Percentiles rank a stretch among this genome's conserved stretches.
phyloP scores from a whole-genome alignment of 371 early-diverging fungal genomes.

The Smittium mucronatum region DNA sequence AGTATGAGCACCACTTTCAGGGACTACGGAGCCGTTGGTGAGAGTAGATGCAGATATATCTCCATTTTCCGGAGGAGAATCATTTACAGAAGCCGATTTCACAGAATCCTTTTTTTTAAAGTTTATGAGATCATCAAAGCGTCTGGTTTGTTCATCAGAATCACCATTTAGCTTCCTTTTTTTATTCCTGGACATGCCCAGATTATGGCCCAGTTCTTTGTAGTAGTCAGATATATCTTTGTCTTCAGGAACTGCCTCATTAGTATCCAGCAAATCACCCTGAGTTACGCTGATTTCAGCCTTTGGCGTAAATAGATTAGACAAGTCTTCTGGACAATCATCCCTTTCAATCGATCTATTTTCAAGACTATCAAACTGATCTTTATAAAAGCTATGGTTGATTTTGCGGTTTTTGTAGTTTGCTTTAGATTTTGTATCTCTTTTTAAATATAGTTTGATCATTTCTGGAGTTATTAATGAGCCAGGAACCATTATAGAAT shows the following conservation, averaged over 20 bases:
- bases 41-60: not conserved
- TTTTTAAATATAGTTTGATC: slow-evolving; percentile 14
- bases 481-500: slow-evolving; percentile 33
- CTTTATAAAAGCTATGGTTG: not conserved
- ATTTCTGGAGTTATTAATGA: slow-evolving; percentile 24
- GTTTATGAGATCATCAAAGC: slow-evolving; percentile 1
- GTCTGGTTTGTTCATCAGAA: not conserved
- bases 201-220: slow-evolving; percentile 4
- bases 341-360: not conserved
- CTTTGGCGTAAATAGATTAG: not conserved
- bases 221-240: slow-evolving; percentile 10
- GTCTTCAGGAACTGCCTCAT: not conserved
- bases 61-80: not conserved
- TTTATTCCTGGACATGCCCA: not conserved
- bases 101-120: not conserved
- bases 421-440: not conserved
- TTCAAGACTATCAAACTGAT: not conserved
- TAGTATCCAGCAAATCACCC: not conserved
- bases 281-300: not conserved
- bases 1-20: not conserved
- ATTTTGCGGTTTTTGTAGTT: not conserved
- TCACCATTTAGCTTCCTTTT: not conserved
- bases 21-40: not conserved
- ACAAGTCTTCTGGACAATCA: not conserved
- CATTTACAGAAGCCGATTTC: not conserved